These are phyloP conservation scores for Furculomyces boomerangus DNA, from an alignment of 371 early-diverging fungal genomes.

Conservation along the genomic window DNA sequence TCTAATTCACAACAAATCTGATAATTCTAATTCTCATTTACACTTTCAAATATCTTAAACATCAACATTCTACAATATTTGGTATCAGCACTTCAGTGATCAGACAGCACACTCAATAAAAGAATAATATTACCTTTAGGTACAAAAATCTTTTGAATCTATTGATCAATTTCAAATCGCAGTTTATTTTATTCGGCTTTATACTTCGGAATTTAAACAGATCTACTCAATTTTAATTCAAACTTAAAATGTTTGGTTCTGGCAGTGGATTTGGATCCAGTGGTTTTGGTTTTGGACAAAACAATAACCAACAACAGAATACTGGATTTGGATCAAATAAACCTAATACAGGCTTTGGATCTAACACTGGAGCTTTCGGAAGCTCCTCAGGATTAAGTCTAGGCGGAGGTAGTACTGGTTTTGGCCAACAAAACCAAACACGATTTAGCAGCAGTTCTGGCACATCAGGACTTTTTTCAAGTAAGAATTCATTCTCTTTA, in stretches of 20 bases:
- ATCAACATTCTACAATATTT: too few species aligned
- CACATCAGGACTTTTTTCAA: neutral
- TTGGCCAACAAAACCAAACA: constrained; percentile 1
- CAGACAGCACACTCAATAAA: too few species aligned
- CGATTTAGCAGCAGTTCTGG: constrained; percentile 4
- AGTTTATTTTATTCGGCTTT: too few species aligned
- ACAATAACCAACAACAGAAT: constrained; percentile 1
- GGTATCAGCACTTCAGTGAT: too few species aligned
- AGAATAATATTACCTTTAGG: too few species aligned
- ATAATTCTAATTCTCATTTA: too few species aligned
- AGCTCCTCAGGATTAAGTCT: neutral
- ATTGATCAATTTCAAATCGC: too few species aligned
- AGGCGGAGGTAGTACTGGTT: neutral
- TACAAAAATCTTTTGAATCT: too few species aligned
- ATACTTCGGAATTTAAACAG: too few species aligned
- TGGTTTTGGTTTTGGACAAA: constrained; percentile 9
- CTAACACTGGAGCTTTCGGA: constrained; percentile 5
- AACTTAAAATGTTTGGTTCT: constrained; percentile 16
- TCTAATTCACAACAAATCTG: too few species aligned
- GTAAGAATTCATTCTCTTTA: neutral
- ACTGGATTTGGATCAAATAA: neutral
- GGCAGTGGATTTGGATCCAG: constrained; percentile 14
- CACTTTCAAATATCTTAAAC: too few species aligned
- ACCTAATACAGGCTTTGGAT: constrained; percentile 8
- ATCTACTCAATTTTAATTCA: too few species aligned